phyloP scores from a whole-genome alignment of 495 filamentous ascomycete genomes.

The Annulohypoxylon nitens region DNA sequence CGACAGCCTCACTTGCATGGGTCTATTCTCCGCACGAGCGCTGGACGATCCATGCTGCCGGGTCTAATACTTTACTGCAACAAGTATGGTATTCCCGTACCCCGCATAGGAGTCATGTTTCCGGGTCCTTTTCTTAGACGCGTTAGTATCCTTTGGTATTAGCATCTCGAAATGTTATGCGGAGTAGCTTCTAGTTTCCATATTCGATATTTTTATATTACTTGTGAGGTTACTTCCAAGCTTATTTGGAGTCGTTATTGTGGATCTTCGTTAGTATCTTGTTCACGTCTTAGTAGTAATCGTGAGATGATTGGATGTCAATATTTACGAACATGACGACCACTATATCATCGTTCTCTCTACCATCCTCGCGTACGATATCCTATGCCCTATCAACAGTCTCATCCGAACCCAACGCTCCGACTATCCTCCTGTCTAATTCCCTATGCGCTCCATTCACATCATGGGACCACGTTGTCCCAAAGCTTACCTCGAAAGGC shows the following conservation, averaged over 20 bases:
- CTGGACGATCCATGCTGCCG: constrained; percentile 1
- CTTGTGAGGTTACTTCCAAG: too few relatives aligned
- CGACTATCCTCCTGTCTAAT: constrained; percentile 48
- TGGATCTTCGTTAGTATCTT: too few relatives aligned
- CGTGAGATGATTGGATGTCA: not conserved
- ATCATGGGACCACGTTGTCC: constrained; percentile 50
- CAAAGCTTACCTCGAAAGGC: constrained; percentile 39
- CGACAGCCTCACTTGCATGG: not conserved
- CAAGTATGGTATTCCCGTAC: constrained; percentile 11
- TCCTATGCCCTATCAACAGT: constrained; percentile 17
- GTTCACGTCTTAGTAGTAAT: too few relatives aligned
- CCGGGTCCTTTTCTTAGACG: not conserved
- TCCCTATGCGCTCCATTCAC: constrained; percentile 40
- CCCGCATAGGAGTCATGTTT: constrained; percentile 30
- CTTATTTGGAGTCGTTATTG: too few relatives aligned
- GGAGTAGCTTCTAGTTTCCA: constrained; percentile 4
- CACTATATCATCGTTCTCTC: not conserved
- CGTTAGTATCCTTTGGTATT: constrained; percentile 2
- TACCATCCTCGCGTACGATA: constrained; percentile 15
- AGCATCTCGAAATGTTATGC: not conserved
- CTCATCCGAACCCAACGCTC: constrained; percentile 4
- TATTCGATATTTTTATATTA: too few relatives aligned
- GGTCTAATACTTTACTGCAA: constrained; percentile 11
- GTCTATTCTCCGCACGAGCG: constrained; percentile 13
- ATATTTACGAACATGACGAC: not conserved